Percentiles rank a stretch among this genome's conserved stretches.
These are phyloP conservation scores for Botryobasidium botryosum DNA, from an alignment of 768 basidiomycete species.

Conservation along the genomic window DNA sequence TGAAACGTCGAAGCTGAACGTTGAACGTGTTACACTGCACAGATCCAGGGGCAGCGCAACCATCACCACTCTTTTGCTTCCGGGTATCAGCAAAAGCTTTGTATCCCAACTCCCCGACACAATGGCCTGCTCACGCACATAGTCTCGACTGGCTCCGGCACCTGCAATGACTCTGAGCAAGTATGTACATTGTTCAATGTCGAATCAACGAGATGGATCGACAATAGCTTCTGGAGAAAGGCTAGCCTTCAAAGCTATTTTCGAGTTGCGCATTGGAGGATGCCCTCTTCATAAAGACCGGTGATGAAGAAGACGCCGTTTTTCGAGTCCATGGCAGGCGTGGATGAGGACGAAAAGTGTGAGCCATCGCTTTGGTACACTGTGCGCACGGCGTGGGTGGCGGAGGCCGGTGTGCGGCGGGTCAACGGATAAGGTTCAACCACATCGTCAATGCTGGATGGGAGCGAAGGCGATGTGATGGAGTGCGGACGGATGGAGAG, in stretches of 20 bases:
- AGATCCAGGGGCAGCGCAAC: too few relatives aligned
- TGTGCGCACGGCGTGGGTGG: conserved; percentile 33
- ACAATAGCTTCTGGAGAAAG: too few relatives aligned
- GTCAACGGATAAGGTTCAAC: conserved; percentile 33
- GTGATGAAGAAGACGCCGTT: conserved; percentile 9
- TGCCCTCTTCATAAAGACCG: conserved; percentile 12
- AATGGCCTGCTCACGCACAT: too few relatives aligned
- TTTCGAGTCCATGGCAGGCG: conserved; percentile 4
- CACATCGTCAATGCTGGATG: conserved; percentile 14
- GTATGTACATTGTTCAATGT: too few relatives aligned
- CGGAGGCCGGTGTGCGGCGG: conserved; percentile 23
- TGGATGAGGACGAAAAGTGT: conserved; percentile 5
- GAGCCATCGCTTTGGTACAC: conserved; percentile 59
- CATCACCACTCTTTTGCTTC: too few relatives aligned
- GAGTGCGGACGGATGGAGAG: conserved; percentile 25
- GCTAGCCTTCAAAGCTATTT: not conserved
- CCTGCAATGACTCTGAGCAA: too few relatives aligned
- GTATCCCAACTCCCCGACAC: too few relatives aligned
- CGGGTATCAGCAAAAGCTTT: too few relatives aligned
- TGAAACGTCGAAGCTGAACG: too few relatives aligned
- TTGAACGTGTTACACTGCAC: too few relatives aligned
- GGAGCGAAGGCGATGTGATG: not conserved
- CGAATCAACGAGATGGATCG: too few relatives aligned
- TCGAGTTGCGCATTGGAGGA: conserved; percentile 8
- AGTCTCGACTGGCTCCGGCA: too few relatives aligned